Evolutionary conservation across 495 filamentous ascomycete genomes (phyloP), one percentile per base, ranked within the genome.

Genomic region (Thermothielavioides terrestris): DNA sequence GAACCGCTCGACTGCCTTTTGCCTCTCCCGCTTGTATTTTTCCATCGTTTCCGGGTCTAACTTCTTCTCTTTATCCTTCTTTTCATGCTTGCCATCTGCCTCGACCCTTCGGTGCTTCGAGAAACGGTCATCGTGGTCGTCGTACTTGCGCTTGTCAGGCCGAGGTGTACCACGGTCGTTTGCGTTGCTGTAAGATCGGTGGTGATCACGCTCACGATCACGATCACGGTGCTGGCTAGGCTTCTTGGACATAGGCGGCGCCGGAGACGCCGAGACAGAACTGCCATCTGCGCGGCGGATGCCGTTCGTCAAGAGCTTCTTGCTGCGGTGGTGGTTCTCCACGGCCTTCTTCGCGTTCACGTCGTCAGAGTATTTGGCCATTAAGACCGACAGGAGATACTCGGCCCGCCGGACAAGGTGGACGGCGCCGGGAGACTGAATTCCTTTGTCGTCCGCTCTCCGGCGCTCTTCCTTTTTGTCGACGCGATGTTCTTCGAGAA

Each of bases 401-500:
- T 97, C 90, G 4, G 90, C 88, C 42, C 92, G 84, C 17, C 92
- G 87, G 42, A 97, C 92, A 31, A 99, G 80, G 60, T 99, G 92
- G 27, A 97, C 92, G 40, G 92, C 90, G 3, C 91, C 92, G 9
- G 92, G 92, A 3, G 92, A 91, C 58, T 95, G 94, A 1, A 87
- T 85, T 15, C 80, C 75, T 58, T 86, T 86, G 45, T 81, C 79
- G 11, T 92, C 87, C 1, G 72, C 79, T 55, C 88, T 87, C 52
- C 74, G 77, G 15, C 92, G 85, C 57, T 95, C 88, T 53, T 89
- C 90, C 59, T 97, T 97, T 65, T 94, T 86, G 62, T 91, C 94
- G 20, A 96, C 91, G n/a, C 90, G 85, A 62, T 96, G 90, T 60
- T 99, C 92, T 63, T 99, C 92, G 6, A 99, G 65, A 71, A 94